Conservation (phyloP, 73 alveolate genomes). For the Stentor roeselii region DNA sequence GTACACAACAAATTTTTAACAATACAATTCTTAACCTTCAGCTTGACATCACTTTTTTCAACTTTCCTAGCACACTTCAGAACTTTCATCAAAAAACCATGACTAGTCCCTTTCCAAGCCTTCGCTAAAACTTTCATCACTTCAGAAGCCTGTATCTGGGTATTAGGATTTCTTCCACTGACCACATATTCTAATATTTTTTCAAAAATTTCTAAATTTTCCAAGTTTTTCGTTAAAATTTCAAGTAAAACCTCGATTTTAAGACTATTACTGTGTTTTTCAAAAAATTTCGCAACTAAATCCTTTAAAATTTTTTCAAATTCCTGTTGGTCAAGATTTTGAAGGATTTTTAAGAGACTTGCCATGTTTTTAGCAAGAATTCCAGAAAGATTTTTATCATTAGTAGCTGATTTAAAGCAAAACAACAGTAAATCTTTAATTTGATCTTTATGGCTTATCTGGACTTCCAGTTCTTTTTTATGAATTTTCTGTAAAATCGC, state of each 20-base stretch:
- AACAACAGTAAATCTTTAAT: no score
- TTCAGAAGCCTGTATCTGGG: neutral
- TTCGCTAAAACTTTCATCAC: neutral
- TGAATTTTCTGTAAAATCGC: neutral
- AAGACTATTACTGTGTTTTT: neutral
- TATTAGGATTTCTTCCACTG: neutral
- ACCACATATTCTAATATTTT: neutral
- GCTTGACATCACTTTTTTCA: neutral
- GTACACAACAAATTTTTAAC: neutral
- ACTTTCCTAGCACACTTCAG: neutral
- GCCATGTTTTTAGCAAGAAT: neutral
- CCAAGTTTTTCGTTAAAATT: no score
- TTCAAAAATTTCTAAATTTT: no score
- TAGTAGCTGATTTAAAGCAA: neutral
- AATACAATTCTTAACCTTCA: no score
- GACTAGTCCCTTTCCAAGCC: neutral
- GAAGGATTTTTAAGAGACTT: neutral
- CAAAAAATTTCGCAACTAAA: neutral
- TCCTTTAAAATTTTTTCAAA: neutral
- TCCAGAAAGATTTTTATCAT: neutral
- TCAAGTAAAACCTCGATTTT: neutral
- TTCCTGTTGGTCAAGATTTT: neutral
- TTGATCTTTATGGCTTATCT: neutral
- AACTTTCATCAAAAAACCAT: neutral
- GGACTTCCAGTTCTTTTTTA: neutral